These are phyloP conservation scores for Biscogniauxia sp. DNA, from an alignment of 2,329 filamentous ascomycete species.

Conservation along the genomic window DNA sequence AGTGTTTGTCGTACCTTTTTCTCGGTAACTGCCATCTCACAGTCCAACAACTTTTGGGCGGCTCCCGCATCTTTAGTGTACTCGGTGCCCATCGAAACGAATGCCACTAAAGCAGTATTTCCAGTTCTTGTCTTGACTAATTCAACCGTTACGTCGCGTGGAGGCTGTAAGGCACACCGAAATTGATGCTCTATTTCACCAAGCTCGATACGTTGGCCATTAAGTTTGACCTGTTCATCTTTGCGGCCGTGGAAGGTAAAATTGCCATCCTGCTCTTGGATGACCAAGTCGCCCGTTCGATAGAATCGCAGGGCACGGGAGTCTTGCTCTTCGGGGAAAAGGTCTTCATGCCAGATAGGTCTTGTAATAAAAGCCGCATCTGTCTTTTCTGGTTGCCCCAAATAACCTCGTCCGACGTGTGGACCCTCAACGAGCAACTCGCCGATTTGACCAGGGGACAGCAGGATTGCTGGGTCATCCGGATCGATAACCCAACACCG, in stretches of 20 bases:
- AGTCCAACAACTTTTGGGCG: background rate
- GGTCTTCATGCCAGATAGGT: conserved; percentile 21
- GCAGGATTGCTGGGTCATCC: conserved; percentile 30
- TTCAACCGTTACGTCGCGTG: background rate
- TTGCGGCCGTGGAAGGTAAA: conserved; percentile 41
- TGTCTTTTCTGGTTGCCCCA: conserved; percentile 37
- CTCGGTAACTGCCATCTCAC: background rate
- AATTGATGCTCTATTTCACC: conserved; percentile 40
- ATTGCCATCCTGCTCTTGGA: conserved; percentile 37
- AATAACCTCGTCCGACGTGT: conserved; percentile 37
- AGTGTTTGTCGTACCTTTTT: background rate
- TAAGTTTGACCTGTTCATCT: conserved; percentile 48
- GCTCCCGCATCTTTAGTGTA: background rate
- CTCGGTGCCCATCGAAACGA: background rate
- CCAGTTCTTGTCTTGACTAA: conserved; percentile 2
- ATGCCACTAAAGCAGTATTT: background rate
- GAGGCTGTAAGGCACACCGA: background rate
- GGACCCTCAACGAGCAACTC: conserved; percentile 39
- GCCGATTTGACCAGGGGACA: conserved; percentile 33
- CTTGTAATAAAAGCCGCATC: conserved; percentile 39
- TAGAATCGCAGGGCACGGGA: conserved; percentile 38
- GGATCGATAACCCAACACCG: conserved; percentile 39
- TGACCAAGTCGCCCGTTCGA: conserved; percentile 26
- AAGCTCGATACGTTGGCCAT: conserved; percentile 46
- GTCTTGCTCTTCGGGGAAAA: conserved; percentile 45